Evolutionary conservation across 192 early-diverging fungal genomes (phyloP), one percentile per base, ranked within the genome.

Genomic region (Cetraspora pellucida): DNA sequence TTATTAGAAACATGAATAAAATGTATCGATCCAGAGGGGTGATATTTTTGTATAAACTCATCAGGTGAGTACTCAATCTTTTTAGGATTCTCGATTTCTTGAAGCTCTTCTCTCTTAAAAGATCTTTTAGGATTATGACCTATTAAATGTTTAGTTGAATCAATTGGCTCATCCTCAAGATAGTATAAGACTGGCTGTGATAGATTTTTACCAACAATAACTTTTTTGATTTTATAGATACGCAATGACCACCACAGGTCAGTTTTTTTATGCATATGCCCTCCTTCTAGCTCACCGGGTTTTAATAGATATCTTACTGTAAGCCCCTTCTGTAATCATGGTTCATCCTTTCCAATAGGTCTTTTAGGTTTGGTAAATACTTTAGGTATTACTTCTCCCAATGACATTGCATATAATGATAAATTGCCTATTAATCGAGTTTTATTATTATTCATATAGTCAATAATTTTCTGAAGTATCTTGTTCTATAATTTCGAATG

Each of bases 251-350:
- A 72, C 11, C 55, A 72, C 37, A 52, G 70, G 23, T 72, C 69
- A 55, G 69, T 72, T 55, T 1, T n/a, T 31, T 25, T 72, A 72
- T 55, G 50, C 11, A 17, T 55, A n/a, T 72, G 25, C 7, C 27
- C 70, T 55, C 70, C 70, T 72, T 72, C 50, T 27, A 72, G 19
- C 25, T 72, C 50, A 55, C 70, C 70, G 1, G 50, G 50, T 72
- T 72, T 72, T 55, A 72, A 72, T 55, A 72, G 28, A 72, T 72
- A 72, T 55, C 70, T 72, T 30, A 72, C 28, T 3, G 52, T 55
- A 8, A 13, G 52, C 0, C 52, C 70, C 55, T 72, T 72, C 23
- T 72, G 50, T 72, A 72, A 72, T 72, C 27, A 7, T 31, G 8
- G 46, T 69, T 69, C 67, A 69, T 69, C 37, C 23, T 69, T 69